Evolutionary conservation across 2,329 filamentous ascomycete genomes (phyloP), one percentile per base, ranked within the genome.

Genomic region (Emericellopsis atlantica): DNA sequence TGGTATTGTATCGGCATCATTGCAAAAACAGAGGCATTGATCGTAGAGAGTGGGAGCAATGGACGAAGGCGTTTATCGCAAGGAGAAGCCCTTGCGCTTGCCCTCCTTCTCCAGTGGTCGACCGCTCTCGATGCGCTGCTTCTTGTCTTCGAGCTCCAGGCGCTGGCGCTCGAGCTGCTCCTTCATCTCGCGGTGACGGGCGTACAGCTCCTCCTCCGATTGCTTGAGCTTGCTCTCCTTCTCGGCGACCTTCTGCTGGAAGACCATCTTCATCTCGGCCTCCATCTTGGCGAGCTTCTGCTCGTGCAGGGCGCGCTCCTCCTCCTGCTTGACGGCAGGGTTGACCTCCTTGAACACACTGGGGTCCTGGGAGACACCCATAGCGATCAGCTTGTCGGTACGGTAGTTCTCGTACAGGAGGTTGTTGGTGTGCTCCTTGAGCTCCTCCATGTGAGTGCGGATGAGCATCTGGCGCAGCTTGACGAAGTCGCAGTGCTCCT

Each of bases 201-300:
- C 89, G 59, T 96, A 96, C 44, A 98, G 72, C 74, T 98, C 92
- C 65, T 98, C 92, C 67, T 98, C 92, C 74, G 88, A 95, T 71
- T 96, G 92, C 72, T 94, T 94, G 62, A 98, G 74, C 71, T 98
- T 98, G 78, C 87, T 95, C 70, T 98, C 92, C 75, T 98, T 98
- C 67, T 98, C 92, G 51, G 87, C 81, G 26, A 98, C 92, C 83
- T 98, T 98, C 65, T 98, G 92, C 66, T 96, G 92, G 87, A 98
- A 98, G 53, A 98, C 92, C 86, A 95, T 95, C 86, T 98, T 98
- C 92, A 98, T 98, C 67, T 98, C 92, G 58, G 88, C 81, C 68
- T 98, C 92, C 92, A 98, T 98, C 86, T 98, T 98, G 65, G 90
- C 87, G 54, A 98, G 86, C 76, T 98, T 98, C 76, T 95, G 89